Evolutionary conservation across 768 basidiomycete species (phyloP), one percentile per base, ranked within the genome.

Genomic region (Tubosaeta sp.): DNA sequence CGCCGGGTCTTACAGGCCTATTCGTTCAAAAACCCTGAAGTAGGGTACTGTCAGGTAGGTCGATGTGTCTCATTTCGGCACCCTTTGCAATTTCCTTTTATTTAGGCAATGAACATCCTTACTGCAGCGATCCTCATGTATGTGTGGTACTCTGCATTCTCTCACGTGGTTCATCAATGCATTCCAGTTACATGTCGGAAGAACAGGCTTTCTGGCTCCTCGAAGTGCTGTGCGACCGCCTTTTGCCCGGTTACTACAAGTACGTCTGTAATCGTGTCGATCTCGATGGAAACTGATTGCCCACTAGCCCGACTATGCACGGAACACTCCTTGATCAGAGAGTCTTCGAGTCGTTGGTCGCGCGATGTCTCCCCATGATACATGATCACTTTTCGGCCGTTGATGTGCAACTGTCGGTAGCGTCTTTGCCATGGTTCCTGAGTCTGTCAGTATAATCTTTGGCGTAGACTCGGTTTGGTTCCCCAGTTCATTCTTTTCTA

Each of bases 201-300:
- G 96, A 98, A 59, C 95, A 98, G 67, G 86, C 94, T 11, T 99
- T 99, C 67, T 98, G 94, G 94, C 75, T 97, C 6, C 77, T 99
- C 6, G 90, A 94, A 62, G 91, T 97, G 1, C 76, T 99, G 6
- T 98, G 96, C 59, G 92, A 94, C 61, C 83, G 95, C 13, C 81
- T 98, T 24, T 74, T 99, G 24, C 96, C 96, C 3, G 95, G 95
- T n/a, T 97, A 97, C 69, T 97, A 96, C 66, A 86, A 88, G 94
- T 94, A 44, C 54, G 82, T 43, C 38, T 21, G 9, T 24, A 42
- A 18, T 9, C 10, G 22, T 12, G 41, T 32, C 21, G 41, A 19
- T 45, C 12, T 16, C 4, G 12, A 25, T 21, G 46, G 19, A 48
- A 29, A 50, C 48, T 49, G 46, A 56, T 59, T n/a, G 14, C 27